These are phyloP conservation scores for Prosopis cineraria DNA, from an alignment of 306 rosid genomes.

Conservation along the genomic window DNA sequence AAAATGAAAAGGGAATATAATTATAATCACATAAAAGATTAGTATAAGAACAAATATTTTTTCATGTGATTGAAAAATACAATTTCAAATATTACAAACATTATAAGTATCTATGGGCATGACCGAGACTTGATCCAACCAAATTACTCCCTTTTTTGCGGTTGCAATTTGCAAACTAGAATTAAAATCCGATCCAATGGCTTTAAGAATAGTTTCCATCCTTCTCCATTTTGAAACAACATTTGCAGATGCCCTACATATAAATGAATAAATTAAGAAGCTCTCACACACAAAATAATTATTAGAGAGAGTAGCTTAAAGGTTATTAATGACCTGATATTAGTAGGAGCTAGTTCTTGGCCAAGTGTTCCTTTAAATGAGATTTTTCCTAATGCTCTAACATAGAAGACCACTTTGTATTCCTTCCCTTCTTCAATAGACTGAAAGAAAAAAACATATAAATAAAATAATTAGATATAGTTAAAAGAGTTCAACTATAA, in stretches of 20 bases:
- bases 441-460: constrained; percentile 27
- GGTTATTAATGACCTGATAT: constrained; percentile 39
- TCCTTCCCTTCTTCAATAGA: constrained; percentile 40
- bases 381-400: neutral
- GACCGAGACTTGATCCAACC: constrained; percentile 33
- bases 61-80: neutral
- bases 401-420: constrained; percentile 29
- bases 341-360: constrained; percentile 43
- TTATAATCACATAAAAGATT: neutral
- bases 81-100: constrained; percentile 12
- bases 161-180: constrained; percentile 35
- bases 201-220: constrained; percentile 23
- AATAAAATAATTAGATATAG: neutral
- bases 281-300: neutral
- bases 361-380: neutral
- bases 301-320: neutral
- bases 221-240: constrained; percentile 40
- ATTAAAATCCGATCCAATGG: constrained; percentile 18
- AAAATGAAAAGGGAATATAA: neutral
- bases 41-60: neutral
- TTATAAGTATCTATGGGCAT: constrained; percentile 38
- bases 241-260: constrained; percentile 50
- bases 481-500: neutral
- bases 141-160: constrained; percentile 34
- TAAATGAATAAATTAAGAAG: neutral